These are phyloP conservation scores for Hymenoscyphus fraxineus DNA, from an alignment of 2,329 filamentous ascomycete genomes.

Conservation along the genomic window DNA sequence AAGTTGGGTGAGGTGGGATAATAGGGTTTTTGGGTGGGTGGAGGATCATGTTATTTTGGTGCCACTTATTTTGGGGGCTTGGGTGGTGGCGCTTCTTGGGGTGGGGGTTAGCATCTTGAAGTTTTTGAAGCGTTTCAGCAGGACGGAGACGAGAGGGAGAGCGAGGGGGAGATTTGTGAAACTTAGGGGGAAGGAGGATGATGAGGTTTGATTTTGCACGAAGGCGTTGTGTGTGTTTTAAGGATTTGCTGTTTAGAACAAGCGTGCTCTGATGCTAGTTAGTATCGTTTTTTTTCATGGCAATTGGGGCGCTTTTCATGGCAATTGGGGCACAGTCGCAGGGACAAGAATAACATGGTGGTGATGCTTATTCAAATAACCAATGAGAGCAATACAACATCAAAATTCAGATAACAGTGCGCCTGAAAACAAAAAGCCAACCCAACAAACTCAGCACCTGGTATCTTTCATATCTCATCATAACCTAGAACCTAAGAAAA, in stretches of 20 bases:
- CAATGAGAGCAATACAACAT: too few species aligned
- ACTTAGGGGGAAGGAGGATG: not conserved
- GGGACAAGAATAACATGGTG: too few species aligned
- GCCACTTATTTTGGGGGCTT: not conserved
- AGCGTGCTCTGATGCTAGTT: too few species aligned
- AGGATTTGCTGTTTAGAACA: too few species aligned
- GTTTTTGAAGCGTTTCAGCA: not conserved
- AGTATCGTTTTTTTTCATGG: too few species aligned
- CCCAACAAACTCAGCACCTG: not conserved
- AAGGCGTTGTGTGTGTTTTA: too few species aligned
- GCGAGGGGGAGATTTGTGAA: not conserved
- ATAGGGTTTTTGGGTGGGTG: slow-evolving; percentile 30
- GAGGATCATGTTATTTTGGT: slow-evolving; percentile 22
- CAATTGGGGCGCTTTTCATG: too few species aligned
- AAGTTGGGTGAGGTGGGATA: slow-evolving; percentile 35
- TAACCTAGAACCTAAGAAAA: not conserved
- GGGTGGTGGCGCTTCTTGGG: not conserved
- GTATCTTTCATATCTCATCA: not conserved
- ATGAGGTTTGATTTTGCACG: not conserved
- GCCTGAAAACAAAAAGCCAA: not conserved
- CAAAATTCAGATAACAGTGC: too few species aligned
- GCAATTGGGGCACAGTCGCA: too few species aligned
- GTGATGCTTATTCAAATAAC: too few species aligned
- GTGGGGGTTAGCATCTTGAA: not conserved
- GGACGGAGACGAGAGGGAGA: not conserved